Evolutionary conservation across 129 eudicot species (phyloP).

Genomic region (Sambucus nigra): DNA sequence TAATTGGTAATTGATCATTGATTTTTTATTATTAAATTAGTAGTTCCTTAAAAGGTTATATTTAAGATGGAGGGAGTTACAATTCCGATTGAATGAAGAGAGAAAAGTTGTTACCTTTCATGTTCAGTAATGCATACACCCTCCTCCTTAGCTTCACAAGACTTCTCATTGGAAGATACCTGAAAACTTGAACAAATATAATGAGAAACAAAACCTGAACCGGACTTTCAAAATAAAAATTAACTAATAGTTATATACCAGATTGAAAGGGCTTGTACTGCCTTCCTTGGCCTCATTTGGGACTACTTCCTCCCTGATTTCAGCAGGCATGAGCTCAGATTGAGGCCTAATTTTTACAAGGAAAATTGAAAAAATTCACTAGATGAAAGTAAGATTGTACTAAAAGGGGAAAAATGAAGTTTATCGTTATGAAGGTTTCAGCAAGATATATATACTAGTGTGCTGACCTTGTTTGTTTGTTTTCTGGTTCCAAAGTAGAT

Average conservation of each 20-base stretch:
- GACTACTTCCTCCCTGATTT: constrained; percentile 18
- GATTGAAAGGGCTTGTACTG: constrained; percentile 7
- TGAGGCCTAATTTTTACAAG: constrained; percentile 16
- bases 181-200: constrained; percentile 8
- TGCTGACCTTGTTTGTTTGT: constrained; percentile 30
- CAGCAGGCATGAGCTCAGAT: constrained; percentile 9
- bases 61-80: no score
- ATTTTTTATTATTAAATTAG: no score
- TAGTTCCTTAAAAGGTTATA: no score
- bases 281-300: constrained; percentile 17
- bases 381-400: background rate
- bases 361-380: background rate
- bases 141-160: constrained; percentile 12
- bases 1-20: no score
- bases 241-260: constrained; percentile 11
- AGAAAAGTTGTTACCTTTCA: no score
- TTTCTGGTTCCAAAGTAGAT: constrained; percentile 18
- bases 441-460: background rate
- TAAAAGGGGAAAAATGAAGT: background rate
- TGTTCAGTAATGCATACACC: constrained; percentile 11
- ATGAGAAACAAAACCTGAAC: constrained; percentile 1
- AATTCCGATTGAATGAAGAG: no score
- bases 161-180: constrained; percentile 26
- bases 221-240: background rate
- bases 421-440: background rate